These are phyloP conservation scores for Chenopodium berlandieri DNA, from an alignment of 148 eudicot genomes.

Conservation along the genomic window DNA sequence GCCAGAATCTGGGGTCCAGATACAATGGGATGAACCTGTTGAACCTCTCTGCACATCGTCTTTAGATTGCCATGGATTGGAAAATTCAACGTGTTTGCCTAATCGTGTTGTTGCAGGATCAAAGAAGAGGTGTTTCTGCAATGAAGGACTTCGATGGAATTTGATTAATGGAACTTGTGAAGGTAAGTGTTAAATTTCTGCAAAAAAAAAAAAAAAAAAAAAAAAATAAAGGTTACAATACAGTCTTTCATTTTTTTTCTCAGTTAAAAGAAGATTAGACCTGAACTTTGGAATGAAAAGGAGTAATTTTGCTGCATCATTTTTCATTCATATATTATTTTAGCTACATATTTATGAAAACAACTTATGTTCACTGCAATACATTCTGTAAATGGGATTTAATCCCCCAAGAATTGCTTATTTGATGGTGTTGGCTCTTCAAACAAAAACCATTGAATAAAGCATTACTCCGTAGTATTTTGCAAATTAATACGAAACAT, in stretches of 20 bases:
- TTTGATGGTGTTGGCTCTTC: neutral
- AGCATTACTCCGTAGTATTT: too few relatives aligned
- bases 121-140: conserved; percentile 49
- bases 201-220: neutral
- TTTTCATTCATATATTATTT: too few relatives aligned
- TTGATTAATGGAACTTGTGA: conserved; percentile 36
- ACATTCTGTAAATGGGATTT: neutral
- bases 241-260: neutral
- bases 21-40: conserved; percentile 44
- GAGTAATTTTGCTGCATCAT: neutral
- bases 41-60: conserved; percentile 34
- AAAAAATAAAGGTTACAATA: neutral
- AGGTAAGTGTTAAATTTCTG: conserved; percentile 29
- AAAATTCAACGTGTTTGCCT: conserved; percentile 39
- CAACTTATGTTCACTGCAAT: neutral
- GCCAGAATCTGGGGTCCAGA: conserved; percentile 50
- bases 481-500: too few relatives aligned
- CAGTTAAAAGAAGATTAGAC: neutral
- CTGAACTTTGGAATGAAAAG: neutral
- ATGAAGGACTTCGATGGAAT: conserved; percentile 42
- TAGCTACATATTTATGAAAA: too few relatives aligned
- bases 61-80: conserved; percentile 34
- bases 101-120: conserved; percentile 26
- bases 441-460: too few relatives aligned
- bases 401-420: neutral